A percentile compares a stretch with the other conserved stretches of the same genome.
These are phyloP conservation scores for Neurospora tetraspora DNA, from an alignment of 495 filamentous ascomycete genomes.

Conservation along the genomic window DNA sequence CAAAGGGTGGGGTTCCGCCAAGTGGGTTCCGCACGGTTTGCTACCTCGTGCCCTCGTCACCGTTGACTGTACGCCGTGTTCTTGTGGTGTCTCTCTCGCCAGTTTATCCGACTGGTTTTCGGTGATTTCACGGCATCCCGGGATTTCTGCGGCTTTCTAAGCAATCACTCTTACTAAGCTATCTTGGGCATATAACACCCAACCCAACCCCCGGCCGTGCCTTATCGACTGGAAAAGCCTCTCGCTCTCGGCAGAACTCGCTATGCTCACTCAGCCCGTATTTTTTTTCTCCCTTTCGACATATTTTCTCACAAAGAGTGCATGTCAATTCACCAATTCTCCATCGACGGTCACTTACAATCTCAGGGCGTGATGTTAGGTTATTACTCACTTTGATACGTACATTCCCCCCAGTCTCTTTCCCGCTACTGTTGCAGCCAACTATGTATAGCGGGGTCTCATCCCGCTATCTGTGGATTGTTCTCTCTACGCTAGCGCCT, in stretches of 20 bases:
- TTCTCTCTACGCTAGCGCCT: not conserved
- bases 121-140: slow-evolving; percentile 26
- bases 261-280: not conserved
- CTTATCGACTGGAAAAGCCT: not conserved
- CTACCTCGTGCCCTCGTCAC: too few species aligned
- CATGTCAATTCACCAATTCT: not conserved
- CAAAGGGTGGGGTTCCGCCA: slow-evolving; percentile 12
- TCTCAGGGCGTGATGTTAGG: not conserved
- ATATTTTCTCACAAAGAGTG: not conserved
- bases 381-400: not conserved
- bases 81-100: not conserved
- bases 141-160: not conserved
- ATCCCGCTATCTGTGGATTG: not conserved
- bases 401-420: not conserved
- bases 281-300: not conserved
- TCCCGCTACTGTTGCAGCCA: not conserved
- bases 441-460: not conserved
- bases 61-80: too few species aligned
- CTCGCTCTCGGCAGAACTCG: not conserved
- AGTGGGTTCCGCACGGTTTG: not conserved
- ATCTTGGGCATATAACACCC: not conserved
- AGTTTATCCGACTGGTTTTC: slow-evolving; percentile 12
- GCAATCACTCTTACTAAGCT: not conserved
- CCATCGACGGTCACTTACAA: not conserved
- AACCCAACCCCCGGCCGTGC: not conserved